Conservation (phyloP, 1,284 basidiomycete genomes). For the Pterulicium gracile region DNA sequence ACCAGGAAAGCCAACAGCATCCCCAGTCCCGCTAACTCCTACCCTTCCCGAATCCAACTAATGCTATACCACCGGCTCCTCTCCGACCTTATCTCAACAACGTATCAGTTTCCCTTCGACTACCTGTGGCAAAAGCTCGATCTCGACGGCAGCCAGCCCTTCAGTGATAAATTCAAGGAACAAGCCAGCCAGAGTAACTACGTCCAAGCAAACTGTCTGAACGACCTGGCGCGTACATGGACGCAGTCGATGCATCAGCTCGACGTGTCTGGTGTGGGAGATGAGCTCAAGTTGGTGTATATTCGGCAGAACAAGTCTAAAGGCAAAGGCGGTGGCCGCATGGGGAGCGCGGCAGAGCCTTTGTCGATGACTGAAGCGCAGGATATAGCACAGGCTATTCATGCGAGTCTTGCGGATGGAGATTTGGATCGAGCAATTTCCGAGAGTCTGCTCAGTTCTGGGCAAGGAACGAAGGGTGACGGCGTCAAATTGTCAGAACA, state of each 20-base stretch:
- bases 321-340: slow-evolving; percentile 2
- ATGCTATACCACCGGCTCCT: slow-evolving; percentile 79
- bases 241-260: slow-evolving; percentile 19
- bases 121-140: slow-evolving; percentile 41
- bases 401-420: slow-evolving; percentile 49
- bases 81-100: slow-evolving; percentile 33
- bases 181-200: slow-evolving; percentile 34
- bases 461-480: too few species aligned
- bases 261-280: slow-evolving; percentile 26
- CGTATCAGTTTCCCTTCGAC: slow-evolving; percentile 39
- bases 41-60: slow-evolving; percentile 64
- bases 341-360: slow-evolving; percentile 13
- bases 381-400: slow-evolving; percentile 64
- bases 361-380: slow-evolving; percentile 22
- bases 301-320: slow-evolving; percentile 24
- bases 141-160: slow-evolving; percentile 32
- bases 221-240: slow-evolving; percentile 25
- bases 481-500: slow-evolving; percentile 3
- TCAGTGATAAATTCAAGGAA: slow-evolving; percentile 46
- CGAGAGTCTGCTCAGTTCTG: neutral
- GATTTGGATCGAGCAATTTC: neutral
- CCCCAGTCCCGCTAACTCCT: slow-evolving; percentile 52
- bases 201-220: slow-evolving; percentile 22
- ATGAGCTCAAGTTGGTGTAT: slow-evolving; percentile 38
- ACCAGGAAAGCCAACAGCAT: slow-evolving; percentile 46